Conservation (phyloP, 768 basidiomycete species). For the Phallus indusiatus region DNA sequence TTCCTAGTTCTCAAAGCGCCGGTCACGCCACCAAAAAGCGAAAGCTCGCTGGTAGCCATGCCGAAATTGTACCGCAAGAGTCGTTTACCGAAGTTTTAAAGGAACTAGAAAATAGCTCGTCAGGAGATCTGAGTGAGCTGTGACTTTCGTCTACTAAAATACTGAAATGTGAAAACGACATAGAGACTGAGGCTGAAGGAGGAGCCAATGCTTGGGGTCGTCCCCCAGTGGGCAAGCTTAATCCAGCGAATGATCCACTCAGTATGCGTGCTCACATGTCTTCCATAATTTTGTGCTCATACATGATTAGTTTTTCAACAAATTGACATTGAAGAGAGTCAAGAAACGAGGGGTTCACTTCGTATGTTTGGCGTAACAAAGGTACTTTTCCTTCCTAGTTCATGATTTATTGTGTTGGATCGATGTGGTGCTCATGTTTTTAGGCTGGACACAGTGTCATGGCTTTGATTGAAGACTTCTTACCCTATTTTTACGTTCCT, state of each 20-base stretch:
- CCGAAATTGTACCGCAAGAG: constrained; percentile 15
- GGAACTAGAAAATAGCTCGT: constrained; percentile 45
- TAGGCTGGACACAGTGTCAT: constrained; percentile 87
- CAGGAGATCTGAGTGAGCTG: constrained; percentile 33
- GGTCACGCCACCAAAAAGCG: constrained; percentile 22
- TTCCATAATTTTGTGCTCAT: neutral
- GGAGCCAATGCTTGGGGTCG: constrained; percentile 70
- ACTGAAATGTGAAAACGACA: neutral
- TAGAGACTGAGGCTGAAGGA: constrained; percentile 53
- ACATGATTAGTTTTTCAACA: constrained; percentile 76
- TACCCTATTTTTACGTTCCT: constrained; percentile 90
- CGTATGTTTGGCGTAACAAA: constrained; percentile 90
- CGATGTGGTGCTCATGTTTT: neutral
- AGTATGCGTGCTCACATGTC: constrained; percentile 32
- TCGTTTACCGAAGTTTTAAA: constrained; percentile 61
- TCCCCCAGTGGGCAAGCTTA: constrained; percentile 43
- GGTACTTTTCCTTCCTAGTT: constrained; percentile 29
- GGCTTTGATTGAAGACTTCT: constrained; percentile 69
- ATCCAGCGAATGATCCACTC: constrained; percentile 56
- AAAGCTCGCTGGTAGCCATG: constrained; percentile 18
- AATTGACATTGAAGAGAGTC: constrained; percentile 77
- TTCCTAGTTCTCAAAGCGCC: constrained; percentile 7
- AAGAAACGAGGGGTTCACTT: constrained; percentile 35
- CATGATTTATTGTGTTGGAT: neutral
- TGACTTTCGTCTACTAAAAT: neutral